Evolutionary conservation across 1,284 basidiomycete species (phyloP).

Genomic region (Cryptococcus wingfieldii): DNA sequence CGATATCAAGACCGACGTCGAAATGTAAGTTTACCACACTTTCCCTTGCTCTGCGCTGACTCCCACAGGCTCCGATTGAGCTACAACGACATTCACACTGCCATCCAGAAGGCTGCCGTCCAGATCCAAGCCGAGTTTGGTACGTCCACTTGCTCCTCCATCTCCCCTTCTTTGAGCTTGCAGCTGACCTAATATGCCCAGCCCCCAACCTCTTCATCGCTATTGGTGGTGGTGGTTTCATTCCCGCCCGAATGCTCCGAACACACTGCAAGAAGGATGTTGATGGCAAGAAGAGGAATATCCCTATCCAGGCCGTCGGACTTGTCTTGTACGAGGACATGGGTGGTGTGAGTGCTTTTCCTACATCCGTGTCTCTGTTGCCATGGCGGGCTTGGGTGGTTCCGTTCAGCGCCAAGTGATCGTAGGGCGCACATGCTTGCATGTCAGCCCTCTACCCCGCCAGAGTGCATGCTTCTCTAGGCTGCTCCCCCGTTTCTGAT

Average conservation of each 20-base stretch:
- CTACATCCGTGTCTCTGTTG: background rate
- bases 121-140: constrained; percentile 48
- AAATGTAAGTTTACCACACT: constrained; percentile 14
- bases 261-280: constrained; percentile 76
- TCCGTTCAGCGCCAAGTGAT: no score
- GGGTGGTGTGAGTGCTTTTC: constrained; percentile 54
- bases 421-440: no score
- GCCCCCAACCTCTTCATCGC: constrained; percentile 44
- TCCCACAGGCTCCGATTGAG: constrained; percentile 37
- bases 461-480: no score
- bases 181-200: constrained; percentile 5
- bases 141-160: constrained; percentile 17
- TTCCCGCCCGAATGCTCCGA: constrained; percentile 87
- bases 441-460: no score
- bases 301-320: constrained; percentile 86
- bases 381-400: no score
- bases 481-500: no score
- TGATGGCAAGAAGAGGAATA: constrained; percentile 62
- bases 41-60: background rate
- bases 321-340: constrained; percentile 86
- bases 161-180: background rate
- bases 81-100: constrained; percentile 49
- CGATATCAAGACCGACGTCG: constrained; percentile 14
- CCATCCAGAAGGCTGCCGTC: constrained; percentile 42
- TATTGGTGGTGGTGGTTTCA: constrained; percentile 67